These are phyloP conservation scores for Xanthoceras sorbifolium DNA, from an alignment of 345 rosid species.

Conservation along the genomic window DNA sequence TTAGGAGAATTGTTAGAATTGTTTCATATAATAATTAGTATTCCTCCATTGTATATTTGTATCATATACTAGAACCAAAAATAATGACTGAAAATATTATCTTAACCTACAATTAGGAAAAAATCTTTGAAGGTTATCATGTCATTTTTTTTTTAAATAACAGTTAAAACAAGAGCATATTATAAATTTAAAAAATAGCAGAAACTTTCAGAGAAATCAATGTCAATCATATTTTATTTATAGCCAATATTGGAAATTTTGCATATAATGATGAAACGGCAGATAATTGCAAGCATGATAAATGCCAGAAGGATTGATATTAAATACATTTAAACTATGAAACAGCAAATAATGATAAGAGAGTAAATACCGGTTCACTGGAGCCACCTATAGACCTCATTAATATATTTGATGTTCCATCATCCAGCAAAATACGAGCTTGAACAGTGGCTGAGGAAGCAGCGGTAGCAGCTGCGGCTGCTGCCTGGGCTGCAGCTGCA, in stretches of 20 bases:
- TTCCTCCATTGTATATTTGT: not conserved
- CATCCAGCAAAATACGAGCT: conserved; percentile 98
- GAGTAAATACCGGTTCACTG: conserved; percentile 77
- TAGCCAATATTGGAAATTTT: not conserved
- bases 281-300: conserved; percentile 2
- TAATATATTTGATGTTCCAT: conserved; percentile 96
- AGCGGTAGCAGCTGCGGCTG: conserved; percentile 93
- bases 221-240: not conserved
- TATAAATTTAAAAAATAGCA: not conserved
- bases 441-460: conserved; percentile 93
- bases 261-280: not conserved
- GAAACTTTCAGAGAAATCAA: not conserved
- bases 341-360: conserved; percentile 22
- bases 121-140: not conserved
- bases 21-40: not conserved
- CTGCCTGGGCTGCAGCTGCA: conserved; percentile 96
- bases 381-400: conserved; percentile 93
- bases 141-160: not conserved
- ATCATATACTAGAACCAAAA: not conserved
- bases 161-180: not conserved
- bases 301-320: not conserved
- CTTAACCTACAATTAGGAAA: not conserved
- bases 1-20: not conserved
- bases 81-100: not conserved
- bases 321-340: conserved; percentile 1